These are phyloP conservation scores for Mercurialis annua DNA, from an alignment of 345 rosid genomes.

Conservation along the genomic window DNA sequence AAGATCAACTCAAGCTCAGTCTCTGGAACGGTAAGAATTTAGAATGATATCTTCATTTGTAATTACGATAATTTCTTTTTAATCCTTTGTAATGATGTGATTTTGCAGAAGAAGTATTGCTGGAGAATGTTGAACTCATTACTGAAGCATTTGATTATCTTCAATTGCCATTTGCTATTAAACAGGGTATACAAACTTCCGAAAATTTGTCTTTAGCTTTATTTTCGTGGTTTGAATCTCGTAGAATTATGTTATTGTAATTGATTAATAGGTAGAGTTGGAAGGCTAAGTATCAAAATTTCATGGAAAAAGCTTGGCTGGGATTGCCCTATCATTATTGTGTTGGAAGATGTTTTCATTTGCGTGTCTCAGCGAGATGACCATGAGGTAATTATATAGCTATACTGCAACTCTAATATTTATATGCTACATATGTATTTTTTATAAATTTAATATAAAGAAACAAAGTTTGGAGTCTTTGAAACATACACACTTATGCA, in stretches of 20 bases:
- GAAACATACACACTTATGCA: not conserved
- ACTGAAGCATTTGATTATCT: slow-evolving; percentile 91
- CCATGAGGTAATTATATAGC: slow-evolving; percentile 54
- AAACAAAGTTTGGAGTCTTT: not conserved
- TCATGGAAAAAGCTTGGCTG: slow-evolving; percentile 83
- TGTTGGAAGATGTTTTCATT: slow-evolving; percentile 71
- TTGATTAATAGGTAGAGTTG: slow-evolving; percentile 50
- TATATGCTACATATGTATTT: no score
- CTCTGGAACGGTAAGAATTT: slow-evolving; percentile 65
- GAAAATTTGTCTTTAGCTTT: not conserved
- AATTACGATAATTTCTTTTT: not conserved
- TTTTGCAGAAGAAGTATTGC: slow-evolving; percentile 48
- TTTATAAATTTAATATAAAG: no score
- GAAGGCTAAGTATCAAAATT: slow-evolving; percentile 68
- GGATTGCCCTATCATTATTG: slow-evolving; percentile 65
- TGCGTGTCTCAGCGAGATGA: slow-evolving; percentile 68
- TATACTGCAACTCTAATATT: no score
- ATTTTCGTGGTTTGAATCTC: not conserved
- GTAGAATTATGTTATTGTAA: not conserved
- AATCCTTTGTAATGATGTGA: not conserved
- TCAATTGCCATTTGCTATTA: slow-evolving; percentile 73
- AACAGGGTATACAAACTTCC: slow-evolving; percentile 44
- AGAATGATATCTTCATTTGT: no score
- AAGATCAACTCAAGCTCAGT: slow-evolving; percentile 75
- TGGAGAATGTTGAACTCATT: slow-evolving; percentile 77